Conservation (phyloP, 305 asterid species). For the Solanum aculeatissimum region DNA sequence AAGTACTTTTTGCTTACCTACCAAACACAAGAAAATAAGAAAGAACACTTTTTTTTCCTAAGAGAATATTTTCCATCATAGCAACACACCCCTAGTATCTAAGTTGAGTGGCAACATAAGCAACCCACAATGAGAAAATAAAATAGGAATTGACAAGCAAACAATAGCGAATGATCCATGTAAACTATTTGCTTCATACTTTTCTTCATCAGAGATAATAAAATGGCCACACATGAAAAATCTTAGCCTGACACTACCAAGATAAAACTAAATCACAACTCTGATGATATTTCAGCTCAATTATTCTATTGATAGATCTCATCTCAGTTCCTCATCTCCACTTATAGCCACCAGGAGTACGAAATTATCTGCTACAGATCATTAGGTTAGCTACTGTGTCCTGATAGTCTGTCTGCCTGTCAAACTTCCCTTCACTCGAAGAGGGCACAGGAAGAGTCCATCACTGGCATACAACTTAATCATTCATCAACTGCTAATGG, state of each 20-base stretch:
- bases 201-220: neutral
- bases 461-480: neutral
- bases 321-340: neutral
- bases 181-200: neutral
- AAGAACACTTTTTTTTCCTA: neutral
- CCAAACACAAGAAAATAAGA: neutral
- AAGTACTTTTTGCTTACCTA: neutral
- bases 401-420: neutral
- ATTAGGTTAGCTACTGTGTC: neutral
- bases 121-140: neutral
- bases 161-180: neutral
- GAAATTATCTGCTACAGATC: neutral
- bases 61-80: neutral
- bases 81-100: neutral
- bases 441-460: neutral
- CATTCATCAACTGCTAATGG: neutral
- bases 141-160: neutral
- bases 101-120: neutral
- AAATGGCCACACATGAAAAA: neutral
- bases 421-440: neutral
- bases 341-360: neutral
- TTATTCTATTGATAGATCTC: neutral
- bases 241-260: neutral
- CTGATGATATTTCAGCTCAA: neutral
- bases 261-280: neutral